phyloP scores from a whole-genome alignment of 2,329 filamentous ascomycete genomes.

The Elsinoe perseae region DNA sequence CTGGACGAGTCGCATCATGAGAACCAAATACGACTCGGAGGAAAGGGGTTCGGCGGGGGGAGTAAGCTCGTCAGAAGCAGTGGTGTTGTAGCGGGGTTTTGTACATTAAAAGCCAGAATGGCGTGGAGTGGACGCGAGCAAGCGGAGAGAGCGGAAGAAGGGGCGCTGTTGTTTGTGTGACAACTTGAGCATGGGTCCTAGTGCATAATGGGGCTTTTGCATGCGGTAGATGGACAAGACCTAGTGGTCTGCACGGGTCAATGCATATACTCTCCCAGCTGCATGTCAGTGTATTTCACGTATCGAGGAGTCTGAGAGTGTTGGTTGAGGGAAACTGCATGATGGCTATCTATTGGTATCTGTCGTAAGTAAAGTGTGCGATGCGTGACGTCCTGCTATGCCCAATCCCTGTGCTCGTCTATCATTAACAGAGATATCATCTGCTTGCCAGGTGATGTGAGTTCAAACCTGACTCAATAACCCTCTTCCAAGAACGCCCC shows the following conservation, averaged over 20 bases:
- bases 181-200: background rate
- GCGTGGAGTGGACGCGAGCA: background rate
- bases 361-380: conserved; percentile 8
- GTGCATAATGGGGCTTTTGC: background rate
- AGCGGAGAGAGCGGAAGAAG: conserved; percentile 9
- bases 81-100: conserved; percentile 2
- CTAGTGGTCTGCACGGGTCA: conserved; percentile 6
- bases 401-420: background rate
- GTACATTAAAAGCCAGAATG: conserved; percentile 12
- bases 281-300: background rate
- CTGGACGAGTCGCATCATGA: conserved; percentile 8
- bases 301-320: background rate
- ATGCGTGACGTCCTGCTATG: background rate
- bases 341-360: conserved; percentile 13
- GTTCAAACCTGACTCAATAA: background rate
- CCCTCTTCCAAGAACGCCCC: background rate
- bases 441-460: background rate
- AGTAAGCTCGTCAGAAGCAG: background rate
- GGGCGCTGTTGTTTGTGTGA: conserved; percentile 12
- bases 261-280: conserved; percentile 14
- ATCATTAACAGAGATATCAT: background rate
- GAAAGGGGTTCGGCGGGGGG: conserved; percentile 9
- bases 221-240: conserved; percentile 1
- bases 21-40: background rate
- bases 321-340: background rate